Conservation (phyloP, 805 yeast species). For the Soucietia sequanensis region DNA sequence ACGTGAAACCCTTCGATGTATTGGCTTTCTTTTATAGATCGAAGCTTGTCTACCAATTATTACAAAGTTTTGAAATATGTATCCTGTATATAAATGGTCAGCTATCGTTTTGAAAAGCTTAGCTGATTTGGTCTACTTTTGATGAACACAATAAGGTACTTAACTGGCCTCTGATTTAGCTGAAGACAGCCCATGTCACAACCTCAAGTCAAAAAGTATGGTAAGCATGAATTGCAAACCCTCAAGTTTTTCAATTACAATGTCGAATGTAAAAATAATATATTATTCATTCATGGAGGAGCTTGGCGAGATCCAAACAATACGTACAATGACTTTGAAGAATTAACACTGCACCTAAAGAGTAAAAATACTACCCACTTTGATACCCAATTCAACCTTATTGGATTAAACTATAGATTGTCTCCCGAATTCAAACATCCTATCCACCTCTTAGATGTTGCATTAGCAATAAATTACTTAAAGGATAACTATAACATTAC, state of each 20-base stretch:
- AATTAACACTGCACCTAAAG: slow-evolving; percentile 22
- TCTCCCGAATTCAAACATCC: slow-evolving; percentile 67
- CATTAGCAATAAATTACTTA: slow-evolving; percentile 39
- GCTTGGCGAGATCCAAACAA: slow-evolving; percentile 78
- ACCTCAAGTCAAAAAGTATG: too few species aligned
- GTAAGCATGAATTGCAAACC: slow-evolving; percentile 30
- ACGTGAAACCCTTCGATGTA: too few species aligned
- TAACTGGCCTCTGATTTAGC: too few species aligned
- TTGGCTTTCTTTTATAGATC: too few species aligned
- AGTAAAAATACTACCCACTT: slow-evolving; percentile 2
- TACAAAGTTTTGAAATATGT: too few species aligned
- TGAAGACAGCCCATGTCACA: too few species aligned
- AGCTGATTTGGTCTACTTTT: too few species aligned
- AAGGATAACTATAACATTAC: slow-evolving; percentile 8
- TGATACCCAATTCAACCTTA: slow-evolving; percentile 12
- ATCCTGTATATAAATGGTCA: too few species aligned
- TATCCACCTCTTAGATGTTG: slow-evolving; percentile 54
- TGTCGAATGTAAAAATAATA: slow-evolving; percentile 16
- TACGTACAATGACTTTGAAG: slow-evolving; percentile 54
- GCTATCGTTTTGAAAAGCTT: too few species aligned
- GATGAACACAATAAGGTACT: too few species aligned
- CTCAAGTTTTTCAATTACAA: slow-evolving; percentile 24
- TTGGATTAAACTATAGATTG: slow-evolving; percentile 59
- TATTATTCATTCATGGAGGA: slow-evolving; percentile 80
- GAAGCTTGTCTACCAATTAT: too few species aligned